These are phyloP conservation scores for Bocquillonia castaneifolia DNA, from an alignment of 441 rosid genomes.

Conservation along the genomic window DNA sequence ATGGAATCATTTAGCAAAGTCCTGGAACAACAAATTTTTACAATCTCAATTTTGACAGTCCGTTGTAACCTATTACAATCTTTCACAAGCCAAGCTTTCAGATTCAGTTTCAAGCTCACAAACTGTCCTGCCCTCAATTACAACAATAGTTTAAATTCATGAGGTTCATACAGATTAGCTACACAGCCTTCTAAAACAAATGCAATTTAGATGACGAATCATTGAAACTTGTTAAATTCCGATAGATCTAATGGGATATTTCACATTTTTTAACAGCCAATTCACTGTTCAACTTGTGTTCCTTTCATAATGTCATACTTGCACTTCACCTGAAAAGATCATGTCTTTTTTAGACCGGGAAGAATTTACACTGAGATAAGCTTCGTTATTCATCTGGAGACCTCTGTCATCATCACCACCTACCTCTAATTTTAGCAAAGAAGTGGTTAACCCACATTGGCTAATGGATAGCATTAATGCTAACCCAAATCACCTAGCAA, in stretches of 20 bases:
- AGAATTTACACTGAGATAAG: background rate
- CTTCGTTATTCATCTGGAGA: background rate
- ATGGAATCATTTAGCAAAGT: background rate
- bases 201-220: background rate
- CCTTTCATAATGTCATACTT: background rate
- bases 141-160: background rate
- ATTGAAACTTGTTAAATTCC: no score
- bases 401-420: background rate
- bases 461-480: background rate
- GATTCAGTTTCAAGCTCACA: background rate
- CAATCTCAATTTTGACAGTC: background rate
- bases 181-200: background rate
- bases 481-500: background rate
- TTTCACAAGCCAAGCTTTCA: background rate
- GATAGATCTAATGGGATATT: background rate
- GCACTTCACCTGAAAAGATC: background rate
- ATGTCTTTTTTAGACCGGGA: background rate
- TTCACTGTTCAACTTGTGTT: background rate
- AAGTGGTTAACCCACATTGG: background rate
- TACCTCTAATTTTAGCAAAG: background rate
- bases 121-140: background rate
- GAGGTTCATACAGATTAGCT: background rate
- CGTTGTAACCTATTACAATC: background rate
- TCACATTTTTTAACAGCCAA: constrained; percentile 5
- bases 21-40: background rate